Conservation (phyloP, 192 early-diverging fungal species). For the Coemansia sp. region DNA sequence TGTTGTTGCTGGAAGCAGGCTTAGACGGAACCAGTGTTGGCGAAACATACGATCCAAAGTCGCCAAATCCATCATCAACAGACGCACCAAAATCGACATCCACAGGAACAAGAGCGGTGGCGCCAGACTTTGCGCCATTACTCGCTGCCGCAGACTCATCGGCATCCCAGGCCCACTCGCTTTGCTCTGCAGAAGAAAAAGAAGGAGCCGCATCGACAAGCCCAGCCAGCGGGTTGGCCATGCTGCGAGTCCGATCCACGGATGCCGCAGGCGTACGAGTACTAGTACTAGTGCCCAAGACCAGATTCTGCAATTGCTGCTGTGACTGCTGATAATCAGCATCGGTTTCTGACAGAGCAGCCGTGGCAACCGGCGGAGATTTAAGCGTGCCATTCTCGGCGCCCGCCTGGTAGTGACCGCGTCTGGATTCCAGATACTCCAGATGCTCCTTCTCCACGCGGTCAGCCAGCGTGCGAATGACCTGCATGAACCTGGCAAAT, state of each 20-base stretch:
- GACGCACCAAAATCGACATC: slow-evolving; percentile 13
- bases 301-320: slow-evolving; percentile 10
- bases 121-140: not conserved
- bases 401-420: slow-evolving; percentile 16
- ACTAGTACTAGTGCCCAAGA: slow-evolving; percentile 10
- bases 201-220: not conserved
- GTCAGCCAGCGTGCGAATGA: slow-evolving; percentile 57
- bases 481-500: slow-evolving; percentile 67
- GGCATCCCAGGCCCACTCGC: slow-evolving; percentile 47
- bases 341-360: too few species aligned
- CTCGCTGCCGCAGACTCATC: slow-evolving; percentile 1
- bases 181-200: not conserved
- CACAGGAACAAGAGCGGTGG: not conserved
- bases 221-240: slow-evolving; percentile 22
- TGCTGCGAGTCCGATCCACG: not conserved
- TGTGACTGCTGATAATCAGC: too few species aligned
- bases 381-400: too few species aligned
- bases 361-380: too few species aligned
- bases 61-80: slow-evolving; percentile 30
- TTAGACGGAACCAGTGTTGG: slow-evolving; percentile 1
- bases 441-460: slow-evolving; percentile 64
- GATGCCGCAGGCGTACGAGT: not conserved
- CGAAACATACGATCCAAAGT: slow-evolving; percentile 18
- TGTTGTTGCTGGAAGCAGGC: not conserved
- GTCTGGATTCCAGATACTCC: slow-evolving; percentile 58